These are phyloP conservation scores for Carallia brachiata DNA, from an alignment of 345 rosid genomes.

Conservation along the genomic window DNA sequence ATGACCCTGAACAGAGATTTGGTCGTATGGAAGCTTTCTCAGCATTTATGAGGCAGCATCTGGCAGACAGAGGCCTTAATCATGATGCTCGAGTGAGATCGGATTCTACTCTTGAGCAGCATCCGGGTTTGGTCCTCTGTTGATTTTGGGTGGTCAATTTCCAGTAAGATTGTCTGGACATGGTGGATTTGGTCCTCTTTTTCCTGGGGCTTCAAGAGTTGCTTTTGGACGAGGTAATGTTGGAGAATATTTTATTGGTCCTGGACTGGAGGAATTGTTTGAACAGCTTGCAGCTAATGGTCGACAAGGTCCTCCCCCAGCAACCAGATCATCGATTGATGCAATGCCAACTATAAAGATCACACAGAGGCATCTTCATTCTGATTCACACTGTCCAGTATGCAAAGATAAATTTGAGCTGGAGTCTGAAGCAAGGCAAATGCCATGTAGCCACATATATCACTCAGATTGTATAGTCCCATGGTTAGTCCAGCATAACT, in stretches of 20 bases:
- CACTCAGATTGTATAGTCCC: conserved; percentile 42
- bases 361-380: conserved; percentile 31
- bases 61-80: conserved; percentile 54
- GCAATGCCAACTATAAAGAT: conserved; percentile 39
- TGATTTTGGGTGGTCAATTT: conserved; percentile 81
- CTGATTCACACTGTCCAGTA: conserved; percentile 42
- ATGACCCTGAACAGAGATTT: conserved; percentile 50
- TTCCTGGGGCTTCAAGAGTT: conserved; percentile 32
- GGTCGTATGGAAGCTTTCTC: conserved; percentile 84
- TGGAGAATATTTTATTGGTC: conserved; percentile 25
- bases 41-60: conserved; percentile 65
- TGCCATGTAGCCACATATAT: conserved; percentile 45
- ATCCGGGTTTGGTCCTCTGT: conserved; percentile 55
- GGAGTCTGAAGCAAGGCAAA: conserved; percentile 41
- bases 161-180: conserved; percentile 69
- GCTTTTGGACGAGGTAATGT: conserved; percentile 51
- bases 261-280: conserved; percentile 38
- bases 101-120: conserved; percentile 49
- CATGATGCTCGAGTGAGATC: conserved; percentile 54
- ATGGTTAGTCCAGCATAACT: conserved; percentile 44
- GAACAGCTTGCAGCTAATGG: conserved; percentile 29
- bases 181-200: conserved; percentile 65
- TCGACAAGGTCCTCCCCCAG: conserved; percentile 37
- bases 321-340: conserved; percentile 34
- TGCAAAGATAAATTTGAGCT: conserved; percentile 45